Base-by-base conservation (phyloP, 75 land plant genomes). In the Larix kaempferi region DNA sequence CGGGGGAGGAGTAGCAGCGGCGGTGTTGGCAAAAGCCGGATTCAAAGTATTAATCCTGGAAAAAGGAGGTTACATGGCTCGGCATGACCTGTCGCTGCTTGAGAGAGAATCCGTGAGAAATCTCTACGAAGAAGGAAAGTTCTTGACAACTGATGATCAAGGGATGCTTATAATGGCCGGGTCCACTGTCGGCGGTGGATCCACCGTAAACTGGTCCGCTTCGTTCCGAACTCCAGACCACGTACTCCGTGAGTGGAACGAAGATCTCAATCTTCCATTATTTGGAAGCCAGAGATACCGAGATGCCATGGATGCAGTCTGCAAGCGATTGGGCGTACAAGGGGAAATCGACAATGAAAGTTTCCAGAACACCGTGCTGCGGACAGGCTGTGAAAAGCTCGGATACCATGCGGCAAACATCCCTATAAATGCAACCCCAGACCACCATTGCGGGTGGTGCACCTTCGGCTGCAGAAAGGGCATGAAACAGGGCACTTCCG, bases 1-100 rank as follows among this genome's bases (percentile, higher is more conserved):
- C 25, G 98, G 98, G 8, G 98, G 96, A n/a, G 92, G 92, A 4
- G 96, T 95, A 17, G 90, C 89, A 5, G 98, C 98, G 11, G 96
- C 89, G 3, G 84, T 87, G 7, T 88, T 95, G 19, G 91, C 98
- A 21, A 76, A 77, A 54, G 78, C 85, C 8, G 98, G 98, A 5
- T 82, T 83, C 73, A 90, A 85, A 74, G 97, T 94, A 0, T 17
- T 95, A 0, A 92, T 95, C 27, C 62, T 95, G 22, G 98, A 95
- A 74, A 93, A 93, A 73, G 98, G 98, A 5, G 71, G 87, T 64
- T 95, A 95, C 87, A 94, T 88, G 67, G 88, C 83, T 3, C 19
- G 84, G 0, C 67, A 84, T 44, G 94, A 95, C 69, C 83, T 87
- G 58, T 63, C 94, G 0, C 81, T 82, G 6, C 73, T 91, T 0